Base-by-base conservation (phyloP, 306 rosid species). In the Begonia fuchsioides region DNA sequence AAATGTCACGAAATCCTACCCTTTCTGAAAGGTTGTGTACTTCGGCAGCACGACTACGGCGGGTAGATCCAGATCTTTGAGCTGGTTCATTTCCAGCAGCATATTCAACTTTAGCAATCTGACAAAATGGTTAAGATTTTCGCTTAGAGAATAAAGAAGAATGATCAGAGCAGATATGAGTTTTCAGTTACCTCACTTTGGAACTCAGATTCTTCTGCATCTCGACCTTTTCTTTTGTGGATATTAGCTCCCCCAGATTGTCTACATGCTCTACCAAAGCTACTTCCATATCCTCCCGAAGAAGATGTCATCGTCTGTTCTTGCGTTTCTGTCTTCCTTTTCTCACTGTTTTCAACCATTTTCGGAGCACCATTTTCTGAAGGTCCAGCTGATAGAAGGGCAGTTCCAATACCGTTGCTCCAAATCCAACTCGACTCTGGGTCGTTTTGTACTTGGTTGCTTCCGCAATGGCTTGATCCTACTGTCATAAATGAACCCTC, bases 21-120 rank as follows among this genome's bases (percentile, higher is more conserved):
- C 94, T 79, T 77, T 86, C 96, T 13, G 96, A 86, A 64, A 74
- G 81, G 56, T 86, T 86, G 58, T 86, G 96, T 40, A 82, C 90
- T 77, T 86, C 90, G 18, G 94, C 81, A 61, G 80, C 83, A 41
- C 96, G 90, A 63, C 61, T 76, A 56, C 77, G 77, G 50, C 73
- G 72, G 11, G 76, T 70, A 46, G 79, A 65, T 43, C 83, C 74
- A 15, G 83, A 63, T 17, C 74, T 44, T 49, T 71, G 81, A 11
- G 73, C 59, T 39, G 72, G 50, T 62, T 76, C 82, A 49, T 77
- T 76, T 55, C 56, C 74, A 38, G 59, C 54, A 11, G 67, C 74
- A 44, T 81, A 75, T 66, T 82, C 85, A 9, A 59, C 68, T 65
- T 82, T 83, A 55, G 65, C 74, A 52, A 76, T 79, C 93, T 82